Conservation (phyloP, 176 grass and related monocot genomes). For the Areca catechu region DNA sequence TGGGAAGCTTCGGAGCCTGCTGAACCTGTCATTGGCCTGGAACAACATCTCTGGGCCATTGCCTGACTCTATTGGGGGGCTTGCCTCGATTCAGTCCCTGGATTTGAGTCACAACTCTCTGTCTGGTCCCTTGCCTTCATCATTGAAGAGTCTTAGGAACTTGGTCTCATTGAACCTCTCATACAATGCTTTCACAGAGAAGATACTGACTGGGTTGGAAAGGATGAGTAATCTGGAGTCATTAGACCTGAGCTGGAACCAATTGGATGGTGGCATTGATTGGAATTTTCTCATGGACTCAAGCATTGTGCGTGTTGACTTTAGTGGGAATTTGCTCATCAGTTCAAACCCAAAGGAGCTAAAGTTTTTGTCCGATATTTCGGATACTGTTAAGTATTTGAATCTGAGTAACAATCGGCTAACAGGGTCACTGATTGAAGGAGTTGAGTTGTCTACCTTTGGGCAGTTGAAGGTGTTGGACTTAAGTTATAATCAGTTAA, state of each 20-base stretch:
- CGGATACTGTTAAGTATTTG: constrained; percentile 72
- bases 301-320: constrained; percentile 66
- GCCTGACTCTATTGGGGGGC: constrained; percentile 55
- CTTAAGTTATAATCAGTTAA: constrained; percentile 76
- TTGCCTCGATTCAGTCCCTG: constrained; percentile 63
- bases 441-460: constrained; percentile 82
- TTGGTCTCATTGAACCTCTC: constrained; percentile 71
- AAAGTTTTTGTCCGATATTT: constrained; percentile 85
- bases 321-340: constrained; percentile 74
- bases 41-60: constrained; percentile 83
- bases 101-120: constrained; percentile 71
- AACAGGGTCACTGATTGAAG: constrained; percentile 76
- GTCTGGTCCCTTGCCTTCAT: constrained; percentile 42
- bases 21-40: constrained; percentile 69
- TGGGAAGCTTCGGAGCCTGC: constrained; percentile 61
- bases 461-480: constrained; percentile 92
- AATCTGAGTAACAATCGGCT: constrained; percentile 84
- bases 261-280: constrained; percentile 67
- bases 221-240: constrained; percentile 53
- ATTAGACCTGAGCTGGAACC: constrained; percentile 88
- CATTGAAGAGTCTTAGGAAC: constrained; percentile 54
- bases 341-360: constrained; percentile 70
- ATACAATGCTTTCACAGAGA: constrained; percentile 67
- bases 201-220: constrained; percentile 55
- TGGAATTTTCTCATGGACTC: constrained; percentile 95